A percentile compares a stretch with the other conserved stretches of the same genome.
Evolutionary conservation across 768 basidiomycete genomes (phyloP).

Genomic region (Tulasnella sp.): DNA sequence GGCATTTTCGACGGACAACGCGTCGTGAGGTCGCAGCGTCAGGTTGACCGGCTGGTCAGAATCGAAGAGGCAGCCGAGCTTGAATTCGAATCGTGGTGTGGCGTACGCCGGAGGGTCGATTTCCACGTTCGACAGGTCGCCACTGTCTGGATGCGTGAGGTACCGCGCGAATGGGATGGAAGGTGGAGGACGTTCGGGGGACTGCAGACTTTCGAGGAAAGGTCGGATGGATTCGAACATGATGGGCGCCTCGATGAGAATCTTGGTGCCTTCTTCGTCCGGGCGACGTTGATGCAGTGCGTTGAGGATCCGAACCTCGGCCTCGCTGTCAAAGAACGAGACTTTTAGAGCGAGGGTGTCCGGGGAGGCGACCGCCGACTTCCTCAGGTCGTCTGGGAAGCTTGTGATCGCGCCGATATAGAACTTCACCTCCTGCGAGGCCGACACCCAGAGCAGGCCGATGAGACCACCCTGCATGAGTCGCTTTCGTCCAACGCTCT

Average conservation of each 20-base stretch:
- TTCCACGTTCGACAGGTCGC: conserved; percentile 30
- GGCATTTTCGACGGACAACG: conserved; percentile 46
- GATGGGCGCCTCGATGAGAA: conserved; percentile 60
- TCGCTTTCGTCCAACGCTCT: conserved; percentile 55
- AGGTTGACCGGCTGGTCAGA: conserved; percentile 43
- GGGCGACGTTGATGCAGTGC: neutral
- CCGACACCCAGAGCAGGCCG: conserved; percentile 45
- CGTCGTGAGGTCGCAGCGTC: conserved; percentile 42
- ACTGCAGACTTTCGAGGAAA: conserved; percentile 58
- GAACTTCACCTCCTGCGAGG: conserved; percentile 34
- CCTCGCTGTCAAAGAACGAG: conserved; percentile 59
- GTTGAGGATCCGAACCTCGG: conserved; percentile 46
- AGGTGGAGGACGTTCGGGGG: conserved; percentile 47
- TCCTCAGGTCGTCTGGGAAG: conserved; percentile 45
- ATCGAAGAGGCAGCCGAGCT: conserved; percentile 52
- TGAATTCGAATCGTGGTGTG: conserved; percentile 54
- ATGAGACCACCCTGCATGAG: conserved; percentile 64
- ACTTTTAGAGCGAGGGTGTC: conserved; percentile 49
- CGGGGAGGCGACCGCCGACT: conserved; percentile 41
- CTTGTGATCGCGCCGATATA: conserved; percentile 55
- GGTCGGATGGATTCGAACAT: conserved; percentile 67
- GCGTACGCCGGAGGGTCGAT: conserved; percentile 58
- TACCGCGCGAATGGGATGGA: conserved; percentile 53
- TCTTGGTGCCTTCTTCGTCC: neutral
- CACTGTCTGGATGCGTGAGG: conserved; percentile 45